Percentiles rank a stretch among this genome's conserved stretches.
These are phyloP conservation scores for Cubamyces lactineus DNA, from an alignment of 768 basidiomycete genomes.

Conservation along the genomic window DNA sequence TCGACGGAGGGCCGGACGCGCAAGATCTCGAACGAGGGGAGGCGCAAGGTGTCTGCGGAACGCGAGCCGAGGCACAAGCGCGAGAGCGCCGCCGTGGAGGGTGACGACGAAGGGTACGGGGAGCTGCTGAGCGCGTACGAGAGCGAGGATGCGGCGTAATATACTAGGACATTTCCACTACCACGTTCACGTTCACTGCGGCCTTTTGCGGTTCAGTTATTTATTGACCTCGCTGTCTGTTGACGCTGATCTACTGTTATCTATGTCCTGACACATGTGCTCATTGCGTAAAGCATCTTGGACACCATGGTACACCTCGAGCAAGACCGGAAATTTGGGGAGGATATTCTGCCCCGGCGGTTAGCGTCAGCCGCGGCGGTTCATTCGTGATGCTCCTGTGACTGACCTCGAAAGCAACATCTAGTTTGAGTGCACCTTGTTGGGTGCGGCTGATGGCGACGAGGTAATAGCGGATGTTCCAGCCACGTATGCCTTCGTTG, in stretches of 20 bases:
- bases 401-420: conserved; percentile 66
- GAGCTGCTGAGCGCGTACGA: conserved; percentile 82
- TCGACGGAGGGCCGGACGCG: conserved; percentile 33
- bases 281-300: conserved; percentile 46
- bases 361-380: not conserved
- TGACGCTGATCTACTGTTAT: conserved; percentile 10
- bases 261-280: not conserved
- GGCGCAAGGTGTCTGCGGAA: conserved; percentile 51
- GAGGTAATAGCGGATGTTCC: conserved; percentile 75
- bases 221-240: conserved; percentile 21
- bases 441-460: conserved; percentile 46
- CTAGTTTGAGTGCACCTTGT: conserved; percentile 39
- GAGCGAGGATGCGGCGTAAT: conserved; percentile 57
- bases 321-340: conserved; percentile 63
- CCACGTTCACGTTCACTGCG: not conserved
- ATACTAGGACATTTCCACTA: not conserved
- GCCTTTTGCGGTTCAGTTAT: conserved; percentile 2
- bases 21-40: conserved; percentile 26
- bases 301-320: conserved; percentile 62
- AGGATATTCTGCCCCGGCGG: conserved; percentile 55
- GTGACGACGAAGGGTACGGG: conserved; percentile 77
- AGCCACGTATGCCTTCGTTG: conserved; percentile 72
- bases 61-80: conserved; percentile 43
- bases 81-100: conserved; percentile 74
- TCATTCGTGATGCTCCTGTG: not conserved